phyloP scores from a whole-genome alignment of 192 early-diverging fungal genomes.

The Coemansia sp. region DNA sequence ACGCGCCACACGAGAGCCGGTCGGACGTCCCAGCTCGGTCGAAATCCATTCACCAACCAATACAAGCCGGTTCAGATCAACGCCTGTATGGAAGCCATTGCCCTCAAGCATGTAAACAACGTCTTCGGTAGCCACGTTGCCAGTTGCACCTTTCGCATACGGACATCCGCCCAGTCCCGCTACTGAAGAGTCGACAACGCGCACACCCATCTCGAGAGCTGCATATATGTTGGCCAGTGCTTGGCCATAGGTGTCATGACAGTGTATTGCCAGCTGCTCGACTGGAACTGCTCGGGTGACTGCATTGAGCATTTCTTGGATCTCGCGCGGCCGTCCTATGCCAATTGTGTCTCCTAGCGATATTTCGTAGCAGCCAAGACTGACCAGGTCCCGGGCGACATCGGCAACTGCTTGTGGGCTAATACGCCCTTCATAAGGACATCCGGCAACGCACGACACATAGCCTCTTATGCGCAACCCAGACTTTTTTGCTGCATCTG shows the following conservation, averaged over 20 bases:
- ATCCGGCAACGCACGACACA: constrained; percentile 87
- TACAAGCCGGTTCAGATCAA: constrained; percentile 71
- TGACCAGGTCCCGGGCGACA: constrained; percentile 68
- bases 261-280: constrained; percentile 82
- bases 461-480: constrained; percentile 75
- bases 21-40: constrained; percentile 65
- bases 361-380: constrained; percentile 97
- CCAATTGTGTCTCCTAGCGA: constrained; percentile 97
- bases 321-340: constrained; percentile 71
- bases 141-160: constrained; percentile 92
- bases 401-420: constrained; percentile 65
- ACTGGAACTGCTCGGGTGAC: constrained; percentile 70
- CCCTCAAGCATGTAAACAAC: constrained; percentile 91
- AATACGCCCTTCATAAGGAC: constrained; percentile 87
- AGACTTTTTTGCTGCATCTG: constrained; percentile 58
- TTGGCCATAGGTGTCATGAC: constrained; percentile 98
- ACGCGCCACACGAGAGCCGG: constrained; percentile 51
- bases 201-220: constrained; percentile 77
- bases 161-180: constrained; percentile 96
- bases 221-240: constrained; percentile 90
- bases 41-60: constrained; percentile 88
- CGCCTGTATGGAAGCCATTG: constrained; percentile 76
- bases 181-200: constrained; percentile 91
- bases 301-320: constrained; percentile 65
- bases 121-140: constrained; percentile 96